Evolutionary conservation across 257 asterid species (phyloP), one percentile per base, ranked within the genome.

Genomic region (Capsicum rhomboideum): DNA sequence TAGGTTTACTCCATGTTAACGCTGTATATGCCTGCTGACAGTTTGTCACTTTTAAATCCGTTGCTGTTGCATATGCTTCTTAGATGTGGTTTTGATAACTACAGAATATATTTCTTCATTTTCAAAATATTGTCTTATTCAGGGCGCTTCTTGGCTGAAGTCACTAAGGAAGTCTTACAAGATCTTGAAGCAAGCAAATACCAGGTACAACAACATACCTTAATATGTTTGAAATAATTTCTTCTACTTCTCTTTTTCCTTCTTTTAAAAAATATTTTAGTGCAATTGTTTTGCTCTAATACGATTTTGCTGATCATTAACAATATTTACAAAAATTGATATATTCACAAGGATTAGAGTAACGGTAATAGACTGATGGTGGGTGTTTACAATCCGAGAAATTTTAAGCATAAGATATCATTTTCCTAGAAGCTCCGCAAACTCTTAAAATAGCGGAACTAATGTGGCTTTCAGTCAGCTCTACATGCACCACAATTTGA

Each of bases 101-200:
- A 31, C 6, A 4, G 17, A 4, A 50, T 16, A 77, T 16, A 10
- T 28, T 20, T 77, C 46, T 77, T 28, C 1, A 0, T 28, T 50
- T 28, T 50, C 64, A 26, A 77, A 74, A 50, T 77, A 28, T 77
- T 85, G 81, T 66, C 71, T 20, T 84, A 54, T 80, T 61, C 93
- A 95, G 98, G 98, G 82, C 97, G 98, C 86, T 95, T 91, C 91
- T 85, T 93, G 83, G 98, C 97, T 83, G 98, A 95, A 86, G 91
- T 95, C 85, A 93, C 97, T 29, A 95, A 95, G 88, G 95, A 95
- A 90, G 97, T 93, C 86, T 87, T 93, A 63, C 90, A 85, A 78
- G 98, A 95, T 89, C 93, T 95, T 82, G 97, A 93, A 91, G 96
- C 95, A 55, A 93, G 98, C 87, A 95, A 93, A 94, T 95, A 92